phyloP scores from a whole-genome alignment of 139 green algal species.

The Eudorina sp. region DNA sequence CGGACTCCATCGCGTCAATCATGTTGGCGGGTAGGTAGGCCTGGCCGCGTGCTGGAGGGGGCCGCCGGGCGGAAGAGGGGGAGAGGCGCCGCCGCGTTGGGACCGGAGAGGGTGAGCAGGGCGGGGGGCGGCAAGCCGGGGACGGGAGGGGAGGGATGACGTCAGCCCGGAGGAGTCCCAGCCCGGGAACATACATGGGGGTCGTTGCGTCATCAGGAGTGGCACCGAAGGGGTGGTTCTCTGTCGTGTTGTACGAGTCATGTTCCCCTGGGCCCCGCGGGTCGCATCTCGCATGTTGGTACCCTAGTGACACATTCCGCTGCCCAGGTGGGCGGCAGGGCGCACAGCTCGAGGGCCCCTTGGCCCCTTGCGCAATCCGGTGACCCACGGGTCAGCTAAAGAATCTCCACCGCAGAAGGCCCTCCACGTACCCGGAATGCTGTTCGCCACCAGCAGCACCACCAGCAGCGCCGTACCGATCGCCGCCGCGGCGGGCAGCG shows the following conservation, averaged over 20 bases:
- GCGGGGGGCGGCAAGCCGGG: background rate
- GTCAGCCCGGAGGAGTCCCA: no score
- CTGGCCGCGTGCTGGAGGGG: conserved; percentile 1
- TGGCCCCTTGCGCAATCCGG: no score
- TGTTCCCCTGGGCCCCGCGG: no score
- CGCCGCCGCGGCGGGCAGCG: background rate
- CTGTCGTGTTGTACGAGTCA: no score
- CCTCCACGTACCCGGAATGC: background rate
- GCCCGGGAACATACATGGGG: no score
- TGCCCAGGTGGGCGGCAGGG: no score
- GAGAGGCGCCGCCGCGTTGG: background rate
- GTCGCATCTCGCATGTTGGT: no score
- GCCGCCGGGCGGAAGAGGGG: background rate
- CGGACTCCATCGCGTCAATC: conserved; percentile 36
- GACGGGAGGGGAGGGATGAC: no score
- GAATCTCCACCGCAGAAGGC: background rate
- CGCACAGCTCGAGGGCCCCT: no score
- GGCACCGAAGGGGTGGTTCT: no score
- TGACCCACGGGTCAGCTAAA: conserved; percentile 3
- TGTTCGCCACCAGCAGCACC: background rate
- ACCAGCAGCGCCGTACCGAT: conserved; percentile 4
- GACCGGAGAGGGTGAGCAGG: background rate
- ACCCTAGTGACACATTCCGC: no score
- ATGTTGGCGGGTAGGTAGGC: conserved; percentile 34
- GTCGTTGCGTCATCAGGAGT: no score